Conservation (phyloP, 306 rosid genomes). For the Quercus mongolica region DNA sequence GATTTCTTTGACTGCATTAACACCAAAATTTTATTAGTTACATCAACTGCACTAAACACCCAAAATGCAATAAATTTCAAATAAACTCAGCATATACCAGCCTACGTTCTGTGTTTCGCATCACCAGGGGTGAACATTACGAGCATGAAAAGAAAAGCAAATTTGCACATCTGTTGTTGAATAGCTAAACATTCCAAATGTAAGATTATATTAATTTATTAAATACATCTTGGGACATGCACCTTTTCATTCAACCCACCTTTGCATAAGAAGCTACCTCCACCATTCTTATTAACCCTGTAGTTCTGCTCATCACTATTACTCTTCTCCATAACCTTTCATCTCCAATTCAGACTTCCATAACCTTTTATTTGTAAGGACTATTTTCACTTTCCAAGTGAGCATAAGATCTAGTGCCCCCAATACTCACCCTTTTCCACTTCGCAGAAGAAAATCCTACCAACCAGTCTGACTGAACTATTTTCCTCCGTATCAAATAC, state of each 20-base stretch:
- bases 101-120: neutral
- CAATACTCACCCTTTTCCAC: too few species aligned
- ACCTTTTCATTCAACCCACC: too few species aligned
- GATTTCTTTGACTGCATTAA: too few species aligned
- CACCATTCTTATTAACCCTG: too few species aligned
- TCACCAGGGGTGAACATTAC: neutral
- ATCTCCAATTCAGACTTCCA: neutral
- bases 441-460: neutral
- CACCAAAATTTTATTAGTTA: slow-evolving; percentile 13
- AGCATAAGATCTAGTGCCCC: neutral
- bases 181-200: neutral
- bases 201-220: neutral
- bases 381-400: neutral
- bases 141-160: neutral
- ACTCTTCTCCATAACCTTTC: neutral
- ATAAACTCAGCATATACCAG: neutral
- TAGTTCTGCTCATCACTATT: too few species aligned
- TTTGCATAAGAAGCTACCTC: too few species aligned
- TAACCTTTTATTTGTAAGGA: neutral
- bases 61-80: neutral
- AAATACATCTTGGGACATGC: neutral
- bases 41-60: neutral
- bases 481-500: neutral
- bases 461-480: neutral
- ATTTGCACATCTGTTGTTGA: neutral